Evolutionary conservation across 768 basidiomycete genomes (phyloP).

Genomic region (Calocera cornea): DNA sequence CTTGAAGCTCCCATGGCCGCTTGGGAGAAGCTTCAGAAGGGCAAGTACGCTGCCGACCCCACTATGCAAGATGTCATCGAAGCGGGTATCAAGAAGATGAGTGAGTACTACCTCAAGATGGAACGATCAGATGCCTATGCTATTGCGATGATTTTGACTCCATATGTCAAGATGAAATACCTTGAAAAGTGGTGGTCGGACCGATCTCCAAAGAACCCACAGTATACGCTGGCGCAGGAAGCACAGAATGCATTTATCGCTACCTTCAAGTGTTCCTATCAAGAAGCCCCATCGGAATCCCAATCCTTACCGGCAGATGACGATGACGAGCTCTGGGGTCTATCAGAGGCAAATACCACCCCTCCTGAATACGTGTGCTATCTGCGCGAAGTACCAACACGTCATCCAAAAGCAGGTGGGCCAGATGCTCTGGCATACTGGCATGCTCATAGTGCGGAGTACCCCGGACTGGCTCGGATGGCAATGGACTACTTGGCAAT

Average conservation of each 20-base stretch:
- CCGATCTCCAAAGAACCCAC: not conserved
- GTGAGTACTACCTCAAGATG: too few species aligned
- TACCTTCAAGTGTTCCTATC: not conserved
- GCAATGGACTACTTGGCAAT: not conserved
- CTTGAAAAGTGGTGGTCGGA: not conserved
- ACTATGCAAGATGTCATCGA: not conserved
- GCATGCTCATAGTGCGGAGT: not conserved
- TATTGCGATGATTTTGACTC: too few species aligned
- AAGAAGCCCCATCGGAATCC: too few species aligned
- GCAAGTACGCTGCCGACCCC: not conserved
- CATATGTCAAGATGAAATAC: too few species aligned
- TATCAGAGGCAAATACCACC: too few species aligned
- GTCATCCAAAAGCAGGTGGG: not conserved
- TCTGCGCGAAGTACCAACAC: not conserved
- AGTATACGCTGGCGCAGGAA: not conserved
- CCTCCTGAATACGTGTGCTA: not conserved
- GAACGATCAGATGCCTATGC: too few species aligned
- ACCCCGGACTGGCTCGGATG: not conserved
- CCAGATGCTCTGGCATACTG: too few species aligned
- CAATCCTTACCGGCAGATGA: too few species aligned
- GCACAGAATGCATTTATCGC: too few species aligned
- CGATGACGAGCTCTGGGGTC: too few species aligned
- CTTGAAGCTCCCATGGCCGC: not conserved
- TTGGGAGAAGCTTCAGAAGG: not conserved
- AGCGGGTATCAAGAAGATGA: not conserved